Conservation (phyloP, 441 rosid genomes). For the Metrosideros polymorpha region DNA sequence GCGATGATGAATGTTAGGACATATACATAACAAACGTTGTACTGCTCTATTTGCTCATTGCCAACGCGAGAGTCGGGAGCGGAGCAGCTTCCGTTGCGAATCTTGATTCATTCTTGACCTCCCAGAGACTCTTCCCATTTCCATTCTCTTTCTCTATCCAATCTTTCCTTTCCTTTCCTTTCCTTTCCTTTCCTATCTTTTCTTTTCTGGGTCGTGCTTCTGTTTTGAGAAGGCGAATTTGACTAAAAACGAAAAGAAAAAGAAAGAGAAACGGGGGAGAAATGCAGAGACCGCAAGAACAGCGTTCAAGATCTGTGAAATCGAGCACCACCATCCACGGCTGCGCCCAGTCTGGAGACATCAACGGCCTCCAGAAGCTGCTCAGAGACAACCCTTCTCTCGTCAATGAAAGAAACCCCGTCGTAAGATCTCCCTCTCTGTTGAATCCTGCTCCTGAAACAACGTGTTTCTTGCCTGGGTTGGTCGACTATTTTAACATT, state of each 20-base stretch:
- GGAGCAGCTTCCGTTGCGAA: not conserved
- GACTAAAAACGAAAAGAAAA: not conserved
- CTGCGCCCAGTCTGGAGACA: constrained; percentile 83
- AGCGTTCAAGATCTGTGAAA: constrained; percentile 58
- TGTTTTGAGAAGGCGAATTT: not conserved
- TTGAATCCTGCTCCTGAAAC: not conserved
- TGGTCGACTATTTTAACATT: not conserved
- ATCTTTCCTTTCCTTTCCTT: not conserved
- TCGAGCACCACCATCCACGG: constrained; percentile 61
- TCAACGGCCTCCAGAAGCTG: constrained; percentile 51
- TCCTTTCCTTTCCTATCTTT: not conserved
- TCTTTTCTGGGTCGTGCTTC: not conserved
- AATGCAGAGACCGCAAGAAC: constrained; percentile 59
- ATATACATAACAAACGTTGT: not conserved
- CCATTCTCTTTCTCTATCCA: not conserved
- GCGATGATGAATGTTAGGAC: not conserved
- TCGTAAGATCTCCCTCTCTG: constrained; percentile 32
- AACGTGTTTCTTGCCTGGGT: not conserved
- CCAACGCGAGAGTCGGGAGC: not conserved
- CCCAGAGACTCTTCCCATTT: not conserved
- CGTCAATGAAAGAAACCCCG: constrained; percentile 78
- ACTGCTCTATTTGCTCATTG: not conserved
- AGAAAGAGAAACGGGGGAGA: not conserved
- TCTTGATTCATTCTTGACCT: not conserved
- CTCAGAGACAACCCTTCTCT: constrained; percentile 59